phyloP scores from a whole-genome alignment of 139 green algal genomes.

The Chlamydomonas incerta region DNA sequence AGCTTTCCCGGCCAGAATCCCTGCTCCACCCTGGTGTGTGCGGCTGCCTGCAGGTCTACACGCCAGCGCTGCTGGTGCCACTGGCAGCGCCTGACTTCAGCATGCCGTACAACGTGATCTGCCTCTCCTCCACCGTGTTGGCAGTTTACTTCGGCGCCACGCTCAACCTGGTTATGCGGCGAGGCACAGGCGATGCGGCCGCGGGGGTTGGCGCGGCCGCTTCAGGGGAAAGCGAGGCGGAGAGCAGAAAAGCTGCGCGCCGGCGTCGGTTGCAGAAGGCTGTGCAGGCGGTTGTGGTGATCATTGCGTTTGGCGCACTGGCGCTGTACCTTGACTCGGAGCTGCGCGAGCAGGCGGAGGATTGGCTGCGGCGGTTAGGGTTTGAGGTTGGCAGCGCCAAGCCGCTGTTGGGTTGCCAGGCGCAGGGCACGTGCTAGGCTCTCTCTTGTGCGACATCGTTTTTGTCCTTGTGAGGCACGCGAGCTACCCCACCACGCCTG shows the following conservation, averaged over 20 bases:
- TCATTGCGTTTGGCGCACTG: constrained; percentile 41
- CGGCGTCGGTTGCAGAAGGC: neutral
- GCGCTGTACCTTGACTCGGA: constrained; percentile 63
- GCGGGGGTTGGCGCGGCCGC: neutral
- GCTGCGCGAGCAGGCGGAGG: constrained; percentile 13
- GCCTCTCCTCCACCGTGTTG: constrained; percentile 88
- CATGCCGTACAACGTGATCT: constrained; percentile 98
- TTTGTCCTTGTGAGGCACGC: too few relatives aligned
- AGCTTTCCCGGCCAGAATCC: too few relatives aligned
- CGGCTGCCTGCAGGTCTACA: constrained; percentile 73
- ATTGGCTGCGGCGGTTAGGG: too few relatives aligned
- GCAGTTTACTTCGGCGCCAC: constrained; percentile 80
- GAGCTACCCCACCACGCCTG: too few relatives aligned
- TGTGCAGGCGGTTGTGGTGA: constrained; percentile 39
- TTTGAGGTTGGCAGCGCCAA: too few relatives aligned
- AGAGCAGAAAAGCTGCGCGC: neutral
- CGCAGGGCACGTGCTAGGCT: too few relatives aligned
- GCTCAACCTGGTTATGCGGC: constrained; percentile 65
- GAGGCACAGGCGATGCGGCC: neutral
- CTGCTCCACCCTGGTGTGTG: too few relatives aligned
- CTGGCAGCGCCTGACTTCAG: constrained; percentile 91
- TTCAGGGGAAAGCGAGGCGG: neutral
- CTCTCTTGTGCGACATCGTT: too few relatives aligned
- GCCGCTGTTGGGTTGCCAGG: too few relatives aligned
- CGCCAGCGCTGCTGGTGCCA: constrained; percentile 67